phyloP scores from a whole-genome alignment of 2,329 filamentous ascomycete species.

The Colletotrichum sidae region DNA sequence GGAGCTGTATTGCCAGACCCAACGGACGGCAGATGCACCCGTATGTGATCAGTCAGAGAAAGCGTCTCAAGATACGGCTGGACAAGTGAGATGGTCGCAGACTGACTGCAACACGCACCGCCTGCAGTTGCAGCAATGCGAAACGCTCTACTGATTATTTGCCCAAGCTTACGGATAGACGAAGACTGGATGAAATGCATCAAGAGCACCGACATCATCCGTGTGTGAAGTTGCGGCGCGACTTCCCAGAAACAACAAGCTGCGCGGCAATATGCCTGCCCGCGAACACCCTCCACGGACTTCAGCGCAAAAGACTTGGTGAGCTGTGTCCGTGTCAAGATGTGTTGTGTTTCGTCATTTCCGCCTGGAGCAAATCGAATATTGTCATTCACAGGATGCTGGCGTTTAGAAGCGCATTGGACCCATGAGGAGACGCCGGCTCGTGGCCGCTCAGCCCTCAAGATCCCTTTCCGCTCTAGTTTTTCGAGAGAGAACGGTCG shows the following conservation, averaged over 20 bases:
- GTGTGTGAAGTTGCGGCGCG: conserved; percentile 6
- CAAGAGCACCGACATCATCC: neutral
- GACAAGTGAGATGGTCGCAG: no score
- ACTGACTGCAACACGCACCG: no score
- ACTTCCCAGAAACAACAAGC: conserved; percentile 17
- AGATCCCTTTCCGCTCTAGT: neutral
- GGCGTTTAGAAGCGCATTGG: neutral
- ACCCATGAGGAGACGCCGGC: conserved; percentile 9
- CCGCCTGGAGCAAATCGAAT: neutral
- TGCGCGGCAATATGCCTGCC: conserved; percentile 12
- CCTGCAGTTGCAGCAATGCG: neutral
- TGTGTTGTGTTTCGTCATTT: conserved; percentile 6
- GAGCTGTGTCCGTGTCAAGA: neutral
- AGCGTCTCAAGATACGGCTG: no score
- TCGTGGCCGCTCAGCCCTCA: conserved; percentile 21
- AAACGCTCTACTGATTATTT: neutral
- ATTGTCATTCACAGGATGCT: neutral
- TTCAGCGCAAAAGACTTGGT: neutral
- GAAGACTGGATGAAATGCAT: neutral
- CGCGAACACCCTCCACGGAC: neutral
- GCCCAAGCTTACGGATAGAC: no score
- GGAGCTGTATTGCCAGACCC: neutral
- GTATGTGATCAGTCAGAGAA: no score
- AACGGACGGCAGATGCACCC: no score
- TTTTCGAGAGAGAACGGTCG: neutral